Evolutionary conservation across 2,329 filamentous ascomycete species (phyloP).

Genomic region (Blastomyces percursus): DNA sequence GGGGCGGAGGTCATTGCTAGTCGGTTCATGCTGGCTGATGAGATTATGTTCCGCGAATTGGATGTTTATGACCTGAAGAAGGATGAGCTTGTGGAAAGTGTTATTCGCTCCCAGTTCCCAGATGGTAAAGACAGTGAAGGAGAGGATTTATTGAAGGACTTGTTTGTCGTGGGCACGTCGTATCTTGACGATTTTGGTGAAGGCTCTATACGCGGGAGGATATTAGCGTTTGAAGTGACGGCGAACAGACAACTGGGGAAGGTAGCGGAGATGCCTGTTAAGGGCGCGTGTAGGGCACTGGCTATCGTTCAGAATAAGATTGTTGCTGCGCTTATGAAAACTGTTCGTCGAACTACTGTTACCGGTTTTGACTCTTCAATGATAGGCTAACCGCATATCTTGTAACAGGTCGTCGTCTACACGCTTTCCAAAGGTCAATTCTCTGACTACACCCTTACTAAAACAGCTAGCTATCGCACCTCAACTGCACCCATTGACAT

Average conservation of each 20-base stretch:
- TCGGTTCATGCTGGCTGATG: constrained; percentile 81
- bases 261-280: constrained; percentile 58
- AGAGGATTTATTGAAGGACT: constrained; percentile 45
- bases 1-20: constrained; percentile 67
- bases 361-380: not conserved
- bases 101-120: constrained; percentile 64
- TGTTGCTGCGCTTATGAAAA: constrained; percentile 82
- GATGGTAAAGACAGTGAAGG: constrained; percentile 47
- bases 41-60: constrained; percentile 71
- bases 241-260: constrained; percentile 61
- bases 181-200: constrained; percentile 51
- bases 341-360: constrained; percentile 41
- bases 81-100: constrained; percentile 71
- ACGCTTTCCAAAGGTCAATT: constrained; percentile 33
- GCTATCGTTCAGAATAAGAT: constrained; percentile 65
- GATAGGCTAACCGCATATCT: constrained; percentile 13
- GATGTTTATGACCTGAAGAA: constrained; percentile 56
- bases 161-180: constrained; percentile 86
- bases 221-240: constrained; percentile 69
- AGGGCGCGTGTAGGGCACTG: constrained; percentile 70
- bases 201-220: constrained; percentile 57
- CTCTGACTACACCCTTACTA: constrained; percentile 46
- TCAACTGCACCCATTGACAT: constrained; percentile 77
- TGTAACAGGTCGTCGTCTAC: constrained; percentile 47
- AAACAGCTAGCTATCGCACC: constrained; percentile 65